Percentiles rank a stretch among this genome's conserved stretches.
Evolutionary conservation across 2,329 filamentous ascomycete species (phyloP).

Genomic region (Ascomycota sp.): DNA sequence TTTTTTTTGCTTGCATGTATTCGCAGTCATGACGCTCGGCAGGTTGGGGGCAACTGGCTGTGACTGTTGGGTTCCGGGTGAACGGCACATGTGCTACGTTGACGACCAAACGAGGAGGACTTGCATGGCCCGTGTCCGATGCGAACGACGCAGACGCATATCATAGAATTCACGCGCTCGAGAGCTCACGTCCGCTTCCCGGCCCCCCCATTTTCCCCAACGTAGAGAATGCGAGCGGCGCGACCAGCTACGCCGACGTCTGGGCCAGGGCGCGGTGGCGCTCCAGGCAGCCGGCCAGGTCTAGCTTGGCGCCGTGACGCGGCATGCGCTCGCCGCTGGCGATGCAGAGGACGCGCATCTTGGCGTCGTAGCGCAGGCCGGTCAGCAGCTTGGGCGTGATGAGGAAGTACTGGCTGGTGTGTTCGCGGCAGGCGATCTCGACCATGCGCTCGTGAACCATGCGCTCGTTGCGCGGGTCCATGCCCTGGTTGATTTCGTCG

Average conservation of each 20-base stretch:
- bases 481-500: constrained; percentile 98
- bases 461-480: constrained; percentile 95
- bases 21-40: no score
- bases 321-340: constrained; percentile 66
- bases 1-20: no score
- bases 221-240: background rate
- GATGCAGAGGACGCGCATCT: constrained; percentile 89
- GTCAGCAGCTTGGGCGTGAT: constrained; percentile 91
- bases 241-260: no score
- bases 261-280: constrained; percentile 20
- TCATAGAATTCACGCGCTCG: no score
- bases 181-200: no score
- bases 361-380: constrained; percentile 64
- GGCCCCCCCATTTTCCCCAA: background rate
- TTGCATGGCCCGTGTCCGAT: no score
- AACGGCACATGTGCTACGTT: no score
- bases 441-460: constrained; percentile 98
- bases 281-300: constrained; percentile 24
- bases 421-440: constrained; percentile 77
- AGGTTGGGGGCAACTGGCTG: no score
- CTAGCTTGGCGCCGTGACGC: constrained; percentile 26
- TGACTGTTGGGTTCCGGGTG: no score
- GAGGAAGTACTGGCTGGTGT: constrained; percentile 76
- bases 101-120: no score
- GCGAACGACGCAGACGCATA: no score